Evolutionary conservation across 345 rosid genomes (phyloP).

Genomic region (Eutrema yunnanense): DNA sequence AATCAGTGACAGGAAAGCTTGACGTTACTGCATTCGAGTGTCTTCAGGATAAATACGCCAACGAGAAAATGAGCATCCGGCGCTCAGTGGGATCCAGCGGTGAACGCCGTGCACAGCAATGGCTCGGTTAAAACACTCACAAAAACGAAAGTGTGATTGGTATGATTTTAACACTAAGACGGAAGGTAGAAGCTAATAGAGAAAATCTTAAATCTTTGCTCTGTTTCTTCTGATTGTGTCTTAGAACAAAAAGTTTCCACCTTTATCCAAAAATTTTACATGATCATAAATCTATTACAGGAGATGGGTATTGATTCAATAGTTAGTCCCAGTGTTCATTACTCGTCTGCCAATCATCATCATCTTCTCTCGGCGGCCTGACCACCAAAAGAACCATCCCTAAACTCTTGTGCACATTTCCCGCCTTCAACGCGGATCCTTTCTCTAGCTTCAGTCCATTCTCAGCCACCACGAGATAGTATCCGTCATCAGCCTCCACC

Average conservation of each 20-base stretch:
- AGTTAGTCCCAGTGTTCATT: slow-evolving; percentile 74
- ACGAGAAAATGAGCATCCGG: slow-evolving; percentile 86
- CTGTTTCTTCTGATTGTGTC: slow-evolving; percentile 14
- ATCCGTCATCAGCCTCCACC: slow-evolving; percentile 56
- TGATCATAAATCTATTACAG: slow-evolving; percentile 14
- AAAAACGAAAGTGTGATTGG: not conserved
- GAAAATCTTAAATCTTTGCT: not conserved
- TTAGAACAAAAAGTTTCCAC: slow-evolving; percentile 12
- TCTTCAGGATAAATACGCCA: slow-evolving; percentile 82
- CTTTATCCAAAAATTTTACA: slow-evolving; percentile 28
- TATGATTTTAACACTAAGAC: not conserved
- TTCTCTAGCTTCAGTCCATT: slow-evolving; percentile 60
- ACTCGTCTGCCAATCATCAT: slow-evolving; percentile 45
- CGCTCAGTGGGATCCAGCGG: slow-evolving; percentile 82
- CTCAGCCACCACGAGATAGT: slow-evolving; percentile 50
- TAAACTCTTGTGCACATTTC: not conserved
- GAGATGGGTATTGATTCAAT: not conserved
- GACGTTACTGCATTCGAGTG: slow-evolving; percentile 84
- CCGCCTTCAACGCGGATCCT: slow-evolving; percentile 56
- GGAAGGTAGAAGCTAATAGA: not conserved
- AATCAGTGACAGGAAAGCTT: slow-evolving; percentile 81
- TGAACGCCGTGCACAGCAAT: slow-evolving; percentile 81
- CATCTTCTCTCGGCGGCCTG: slow-evolving; percentile 65
- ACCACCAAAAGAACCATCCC: slow-evolving; percentile 63
- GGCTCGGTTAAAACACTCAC: slow-evolving; percentile 62